These are phyloP conservation scores for Apiospora kogelbergensis DNA, from an alignment of 2,329 filamentous ascomycete species.

Conservation along the genomic window DNA sequence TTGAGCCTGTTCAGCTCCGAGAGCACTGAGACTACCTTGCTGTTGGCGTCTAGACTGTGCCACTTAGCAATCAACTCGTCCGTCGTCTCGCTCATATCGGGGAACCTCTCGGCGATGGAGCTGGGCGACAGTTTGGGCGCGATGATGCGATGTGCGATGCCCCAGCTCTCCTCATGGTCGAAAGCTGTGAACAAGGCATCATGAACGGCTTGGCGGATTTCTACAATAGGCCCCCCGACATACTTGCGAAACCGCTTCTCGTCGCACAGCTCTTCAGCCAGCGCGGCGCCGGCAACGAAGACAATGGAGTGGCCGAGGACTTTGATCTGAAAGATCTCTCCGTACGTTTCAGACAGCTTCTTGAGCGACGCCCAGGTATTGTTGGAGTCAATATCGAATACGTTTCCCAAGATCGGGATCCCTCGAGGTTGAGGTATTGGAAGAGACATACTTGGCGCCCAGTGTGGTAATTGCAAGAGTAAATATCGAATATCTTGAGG, in stretches of 20 bases:
- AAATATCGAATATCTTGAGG: background rate
- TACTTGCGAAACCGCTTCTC: slow-evolving; percentile 54
- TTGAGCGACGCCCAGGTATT: slow-evolving; percentile 52
- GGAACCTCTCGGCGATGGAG: slow-evolving; percentile 37
- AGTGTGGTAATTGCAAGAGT: background rate
- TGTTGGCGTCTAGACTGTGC: slow-evolving; percentile 37
- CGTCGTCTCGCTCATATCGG: slow-evolving; percentile 49
- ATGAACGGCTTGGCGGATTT: slow-evolving; percentile 51
- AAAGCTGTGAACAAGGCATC: slow-evolving; percentile 54
- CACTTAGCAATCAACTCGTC: slow-evolving; percentile 51
- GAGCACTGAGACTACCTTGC: slow-evolving; percentile 42
- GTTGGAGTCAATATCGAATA: slow-evolving; percentile 47
- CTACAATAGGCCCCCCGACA: slow-evolving; percentile 51
- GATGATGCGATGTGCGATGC: slow-evolving; percentile 52
- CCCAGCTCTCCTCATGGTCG: slow-evolving; percentile 49
- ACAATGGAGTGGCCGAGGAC: slow-evolving; percentile 39
- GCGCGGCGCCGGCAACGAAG: slow-evolving; percentile 40
- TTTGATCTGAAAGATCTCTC: slow-evolving; percentile 46
- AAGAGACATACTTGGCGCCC: background rate
- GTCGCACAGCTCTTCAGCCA: slow-evolving; percentile 48
- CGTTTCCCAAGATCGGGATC: slow-evolving; percentile 41
- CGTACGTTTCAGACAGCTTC: slow-evolving; percentile 46
- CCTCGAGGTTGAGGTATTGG: background rate
- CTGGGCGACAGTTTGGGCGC: slow-evolving; percentile 41
- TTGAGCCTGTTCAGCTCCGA: slow-evolving; percentile 53